Evolutionary conservation across 2,329 filamentous ascomycete genomes (phyloP).

Genomic region (Monosporascus sp.): DNA sequence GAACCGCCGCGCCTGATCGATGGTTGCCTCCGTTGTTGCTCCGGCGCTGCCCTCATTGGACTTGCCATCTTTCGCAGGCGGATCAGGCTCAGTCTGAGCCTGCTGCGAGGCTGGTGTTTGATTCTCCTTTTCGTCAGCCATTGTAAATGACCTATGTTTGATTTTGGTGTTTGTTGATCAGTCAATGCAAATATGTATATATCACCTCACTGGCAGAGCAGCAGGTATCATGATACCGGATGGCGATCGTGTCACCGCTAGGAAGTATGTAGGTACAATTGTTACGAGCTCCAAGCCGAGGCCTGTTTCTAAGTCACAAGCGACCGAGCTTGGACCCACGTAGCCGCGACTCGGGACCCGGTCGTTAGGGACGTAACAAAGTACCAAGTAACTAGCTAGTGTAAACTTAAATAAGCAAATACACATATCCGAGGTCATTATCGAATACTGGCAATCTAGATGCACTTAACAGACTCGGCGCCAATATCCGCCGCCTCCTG

Average conservation of each 20-base stretch:
- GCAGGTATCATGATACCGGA: not conserved
- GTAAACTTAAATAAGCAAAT: too few relatives aligned
- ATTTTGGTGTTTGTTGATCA: too few relatives aligned
- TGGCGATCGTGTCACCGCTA: too few relatives aligned
- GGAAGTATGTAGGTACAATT: too few relatives aligned
- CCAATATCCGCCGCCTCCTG: too few relatives aligned
- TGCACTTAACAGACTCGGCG: too few relatives aligned
- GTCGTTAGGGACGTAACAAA: too few relatives aligned
- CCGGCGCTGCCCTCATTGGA: slow-evolving; percentile 18
- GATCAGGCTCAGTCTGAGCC: slow-evolving; percentile 6
- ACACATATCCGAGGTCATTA: too few relatives aligned
- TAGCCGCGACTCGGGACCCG: not conserved
- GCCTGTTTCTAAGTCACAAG: not conserved
- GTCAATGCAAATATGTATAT: too few relatives aligned
- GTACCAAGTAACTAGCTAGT: too few relatives aligned
- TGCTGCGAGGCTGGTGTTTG: slow-evolving; percentile 20
- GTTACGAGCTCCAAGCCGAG: not conserved
- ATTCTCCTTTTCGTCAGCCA: slow-evolving; percentile 13
- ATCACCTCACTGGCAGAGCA: too few relatives aligned
- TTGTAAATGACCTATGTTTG: not conserved
- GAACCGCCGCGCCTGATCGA: slow-evolving; percentile 71
- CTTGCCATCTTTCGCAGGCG: slow-evolving; percentile 12
- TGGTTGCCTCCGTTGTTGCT: slow-evolving; percentile 10
- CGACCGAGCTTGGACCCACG: not conserved
- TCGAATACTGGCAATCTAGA: too few relatives aligned